phyloP scores from a whole-genome alignment of 73 alveolate genomes.

The Breviolum minutum region DNA sequence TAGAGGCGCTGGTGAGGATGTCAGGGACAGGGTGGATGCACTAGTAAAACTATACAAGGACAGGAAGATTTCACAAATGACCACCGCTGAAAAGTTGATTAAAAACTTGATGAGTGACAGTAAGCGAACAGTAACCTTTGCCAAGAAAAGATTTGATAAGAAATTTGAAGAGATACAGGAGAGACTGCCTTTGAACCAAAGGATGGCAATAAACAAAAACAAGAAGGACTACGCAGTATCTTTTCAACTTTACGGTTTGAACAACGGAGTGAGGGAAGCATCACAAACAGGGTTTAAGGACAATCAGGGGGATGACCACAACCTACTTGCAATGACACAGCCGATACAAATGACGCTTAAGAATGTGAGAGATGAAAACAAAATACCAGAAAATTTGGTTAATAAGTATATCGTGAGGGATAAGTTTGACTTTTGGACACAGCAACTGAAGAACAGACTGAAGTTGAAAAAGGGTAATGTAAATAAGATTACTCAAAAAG shows the following conservation, averaged over 20 bases:
- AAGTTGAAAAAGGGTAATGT: not conserved
- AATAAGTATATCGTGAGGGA: not conserved
- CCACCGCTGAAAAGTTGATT: not conserved
- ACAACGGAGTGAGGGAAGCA: not conserved
- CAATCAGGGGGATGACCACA: not conserved
- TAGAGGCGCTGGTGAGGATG: not conserved
- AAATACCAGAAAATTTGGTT: not conserved
- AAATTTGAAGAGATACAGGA: not conserved
- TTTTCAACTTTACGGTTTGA: not conserved
- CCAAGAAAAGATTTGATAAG: not conserved
- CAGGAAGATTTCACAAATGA: not conserved
- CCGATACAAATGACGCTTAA: not conserved
- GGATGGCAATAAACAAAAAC: not conserved
- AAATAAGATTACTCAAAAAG: not conserved
- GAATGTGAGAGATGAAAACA: not conserved
- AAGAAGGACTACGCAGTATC: not conserved
- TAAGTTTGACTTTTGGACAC: not conserved
- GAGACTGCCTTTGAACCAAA: not conserved
- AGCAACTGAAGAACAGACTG: not conserved
- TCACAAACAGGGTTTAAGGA: not conserved
- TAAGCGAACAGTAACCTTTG: not conserved
- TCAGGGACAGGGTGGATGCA: not conserved
- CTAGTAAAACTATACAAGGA: not conserved
- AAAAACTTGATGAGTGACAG: not conserved
- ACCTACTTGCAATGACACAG: not conserved